Conservation (phyloP, 2,329 filamentous ascomycete genomes). For the Penicillium griseofulvum region DNA sequence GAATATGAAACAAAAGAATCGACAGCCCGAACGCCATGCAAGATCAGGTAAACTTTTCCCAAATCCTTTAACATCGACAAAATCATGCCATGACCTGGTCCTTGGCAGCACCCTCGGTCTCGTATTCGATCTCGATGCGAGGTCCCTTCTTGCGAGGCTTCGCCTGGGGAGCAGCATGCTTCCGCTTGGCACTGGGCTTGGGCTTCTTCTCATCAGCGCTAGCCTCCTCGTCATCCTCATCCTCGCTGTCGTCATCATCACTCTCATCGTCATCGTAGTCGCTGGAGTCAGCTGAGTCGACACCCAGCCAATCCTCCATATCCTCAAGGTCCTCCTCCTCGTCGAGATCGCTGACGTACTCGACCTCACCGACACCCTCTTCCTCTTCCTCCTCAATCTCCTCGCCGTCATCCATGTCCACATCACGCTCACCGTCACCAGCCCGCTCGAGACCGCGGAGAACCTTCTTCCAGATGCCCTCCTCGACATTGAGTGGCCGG, state of each 20-base stretch:
- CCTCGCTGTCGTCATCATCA: conserved; percentile 53
- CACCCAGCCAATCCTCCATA: conserved; percentile 93
- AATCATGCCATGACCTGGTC: conserved; percentile 46
- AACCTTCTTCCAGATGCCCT: conserved; percentile 96
- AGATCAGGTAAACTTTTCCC: conserved; percentile 26
- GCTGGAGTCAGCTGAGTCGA: conserved; percentile 56
- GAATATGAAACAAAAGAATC: conserved; percentile 14
- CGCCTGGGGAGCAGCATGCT: conserved; percentile 51
- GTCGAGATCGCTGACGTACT: conserved; percentile 90
- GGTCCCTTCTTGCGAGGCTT: conserved; percentile 62
- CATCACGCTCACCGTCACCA: conserved; percentile 77
- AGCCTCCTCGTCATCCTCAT: conserved; percentile 31
- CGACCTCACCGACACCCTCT: conserved; percentile 72
- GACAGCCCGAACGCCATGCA: conserved; percentile 35
- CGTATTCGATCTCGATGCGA: conserved; percentile 74
- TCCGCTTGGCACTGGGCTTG: conserved; percentile 54
- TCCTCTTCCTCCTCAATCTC: conserved; percentile 72
- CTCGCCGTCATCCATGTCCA: conserved; percentile 85
- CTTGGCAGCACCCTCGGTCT: conserved; percentile 63
- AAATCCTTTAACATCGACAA: conserved; percentile 4
- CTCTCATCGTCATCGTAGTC: conserved; percentile 51
- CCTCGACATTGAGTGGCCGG: conserved; percentile 89
- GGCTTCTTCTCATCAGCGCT: conserved; percentile 49
- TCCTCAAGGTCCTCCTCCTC: conserved; percentile 79
- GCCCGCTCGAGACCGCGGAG: conserved; percentile 83